phyloP scores from a whole-genome alignment of 345 rosid genomes.

The Combretum micranthum region DNA sequence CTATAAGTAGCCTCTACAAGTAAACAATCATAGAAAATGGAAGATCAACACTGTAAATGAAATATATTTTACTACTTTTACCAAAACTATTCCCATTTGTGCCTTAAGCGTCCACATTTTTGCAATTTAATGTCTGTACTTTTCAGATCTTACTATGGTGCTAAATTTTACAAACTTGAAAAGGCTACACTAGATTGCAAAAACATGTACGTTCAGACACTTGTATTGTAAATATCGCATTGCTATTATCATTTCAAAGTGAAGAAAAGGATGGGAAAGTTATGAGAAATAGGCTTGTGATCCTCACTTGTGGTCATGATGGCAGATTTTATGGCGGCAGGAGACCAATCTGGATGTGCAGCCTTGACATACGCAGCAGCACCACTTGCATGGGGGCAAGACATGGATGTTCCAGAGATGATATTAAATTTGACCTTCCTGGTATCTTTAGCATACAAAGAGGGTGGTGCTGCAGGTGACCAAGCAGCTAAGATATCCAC shows the following conservation, averaged over 20 bases:
- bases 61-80: background rate
- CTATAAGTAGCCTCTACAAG: background rate
- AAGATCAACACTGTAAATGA: background rate
- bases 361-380: conserved; percentile 19
- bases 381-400: conserved; percentile 28
- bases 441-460: background rate
- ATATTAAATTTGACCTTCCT: conserved; percentile 5
- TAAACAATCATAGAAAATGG: no score
- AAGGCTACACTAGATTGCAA: no score
- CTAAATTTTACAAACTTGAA: no score
- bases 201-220: no score
- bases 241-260: background rate
- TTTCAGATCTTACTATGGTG: no score
- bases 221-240: background rate
- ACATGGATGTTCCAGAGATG: conserved; percentile 26
- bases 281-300: background rate
- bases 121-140: background rate
- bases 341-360: conserved; percentile 26
- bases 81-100: background rate
- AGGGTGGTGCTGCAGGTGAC: conserved; percentile 12
- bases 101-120: background rate
- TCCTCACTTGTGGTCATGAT: conserved; percentile 12
- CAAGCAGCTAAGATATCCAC: conserved; percentile 28
- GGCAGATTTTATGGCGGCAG: conserved; percentile 27
- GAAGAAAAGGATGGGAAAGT: background rate